A percentile compares a stretch with the other conserved stretches of the same genome.
These are phyloP conservation scores for Wickerhamiella allomyrinae DNA, from an alignment of 805 yeast genomes.

Conservation along the genomic window DNA sequence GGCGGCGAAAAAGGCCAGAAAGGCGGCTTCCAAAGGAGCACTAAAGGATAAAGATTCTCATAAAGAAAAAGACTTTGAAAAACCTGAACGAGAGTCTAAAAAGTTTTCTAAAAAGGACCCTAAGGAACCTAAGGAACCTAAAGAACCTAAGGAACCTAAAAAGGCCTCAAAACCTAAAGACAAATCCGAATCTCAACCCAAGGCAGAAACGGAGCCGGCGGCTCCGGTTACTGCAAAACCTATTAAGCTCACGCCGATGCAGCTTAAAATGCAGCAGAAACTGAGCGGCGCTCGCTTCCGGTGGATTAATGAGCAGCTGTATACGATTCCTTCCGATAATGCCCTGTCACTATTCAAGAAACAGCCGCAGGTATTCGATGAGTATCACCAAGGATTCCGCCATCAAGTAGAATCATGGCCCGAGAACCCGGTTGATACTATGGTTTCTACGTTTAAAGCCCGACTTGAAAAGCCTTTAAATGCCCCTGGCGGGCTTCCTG, in stretches of 20 bases:
- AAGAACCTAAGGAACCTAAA: no score
- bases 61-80: no score
- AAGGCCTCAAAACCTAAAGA: no score
- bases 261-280: slow-evolving; percentile 90
- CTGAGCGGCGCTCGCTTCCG: slow-evolving; percentile 89
- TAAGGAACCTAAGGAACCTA: no score
- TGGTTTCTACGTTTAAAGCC: slow-evolving; percentile 52
- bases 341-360: slow-evolving; percentile 60
- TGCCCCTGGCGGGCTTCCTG: slow-evolving; percentile 93
- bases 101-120: no score
- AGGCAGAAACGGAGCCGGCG: no score
- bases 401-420: slow-evolving; percentile 97
- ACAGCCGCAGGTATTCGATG: slow-evolving; percentile 83
- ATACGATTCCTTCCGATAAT: slow-evolving; percentile 64
- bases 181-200: no score
- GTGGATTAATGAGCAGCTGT: slow-evolving; percentile 97
- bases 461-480: slow-evolving; percentile 46
- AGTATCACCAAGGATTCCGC: slow-evolving; percentile 89
- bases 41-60: no score
- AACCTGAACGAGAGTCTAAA: no score
- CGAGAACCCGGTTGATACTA: slow-evolving; percentile 91
- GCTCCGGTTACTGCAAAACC: no score
- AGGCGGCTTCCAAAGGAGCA: not conserved
- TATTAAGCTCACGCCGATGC: slow-evolving; percentile 61
- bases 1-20: not conserved